Evolutionary conservation across 2,329 filamentous ascomycete genomes (phyloP).

Genomic region (Aspergillus uvarum): DNA sequence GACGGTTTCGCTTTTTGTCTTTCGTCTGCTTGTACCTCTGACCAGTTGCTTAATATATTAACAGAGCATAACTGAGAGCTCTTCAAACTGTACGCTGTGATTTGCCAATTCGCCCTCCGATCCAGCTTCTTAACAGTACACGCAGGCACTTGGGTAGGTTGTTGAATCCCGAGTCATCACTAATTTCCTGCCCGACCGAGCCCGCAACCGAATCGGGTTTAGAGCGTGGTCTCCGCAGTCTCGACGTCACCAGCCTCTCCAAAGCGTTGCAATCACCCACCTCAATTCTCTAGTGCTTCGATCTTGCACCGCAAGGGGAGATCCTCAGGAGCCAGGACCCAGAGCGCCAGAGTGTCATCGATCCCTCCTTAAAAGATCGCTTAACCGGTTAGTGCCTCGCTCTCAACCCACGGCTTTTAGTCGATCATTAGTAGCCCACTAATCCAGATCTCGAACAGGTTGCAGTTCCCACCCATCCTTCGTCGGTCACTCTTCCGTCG

Average conservation of each 20-base stretch:
- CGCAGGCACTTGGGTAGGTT: not conserved
- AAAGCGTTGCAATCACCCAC: not conserved
- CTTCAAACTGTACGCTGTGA: not conserved
- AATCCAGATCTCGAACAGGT: constrained; percentile 10
- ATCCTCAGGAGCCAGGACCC: not conserved
- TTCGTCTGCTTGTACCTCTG: not conserved
- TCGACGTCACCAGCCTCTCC: constrained; percentile 25
- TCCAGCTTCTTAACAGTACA: constrained; percentile 9
- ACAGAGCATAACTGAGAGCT: not conserved
- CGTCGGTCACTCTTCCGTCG: constrained; percentile 25
- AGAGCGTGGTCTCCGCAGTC: constrained; percentile 12
- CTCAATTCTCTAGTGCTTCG: not conserved
- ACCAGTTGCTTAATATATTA: not conserved
- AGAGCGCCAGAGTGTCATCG: constrained; percentile 8
- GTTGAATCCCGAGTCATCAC: not conserved
- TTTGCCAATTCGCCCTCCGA: constrained; percentile 2
- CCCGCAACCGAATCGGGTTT: constrained; percentile 18
- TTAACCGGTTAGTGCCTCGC: constrained; percentile 3
- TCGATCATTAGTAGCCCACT: not conserved
- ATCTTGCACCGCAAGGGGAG: not conserved
- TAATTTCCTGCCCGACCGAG: constrained; percentile 4
- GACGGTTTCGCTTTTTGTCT: not conserved
- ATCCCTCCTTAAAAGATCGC: constrained; percentile 2
- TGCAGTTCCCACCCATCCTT: constrained; percentile 17
- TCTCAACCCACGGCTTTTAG: not conserved